phyloP scores from a whole-genome alignment of 305 asterid genomes.

The Coffea humblotiana region DNA sequence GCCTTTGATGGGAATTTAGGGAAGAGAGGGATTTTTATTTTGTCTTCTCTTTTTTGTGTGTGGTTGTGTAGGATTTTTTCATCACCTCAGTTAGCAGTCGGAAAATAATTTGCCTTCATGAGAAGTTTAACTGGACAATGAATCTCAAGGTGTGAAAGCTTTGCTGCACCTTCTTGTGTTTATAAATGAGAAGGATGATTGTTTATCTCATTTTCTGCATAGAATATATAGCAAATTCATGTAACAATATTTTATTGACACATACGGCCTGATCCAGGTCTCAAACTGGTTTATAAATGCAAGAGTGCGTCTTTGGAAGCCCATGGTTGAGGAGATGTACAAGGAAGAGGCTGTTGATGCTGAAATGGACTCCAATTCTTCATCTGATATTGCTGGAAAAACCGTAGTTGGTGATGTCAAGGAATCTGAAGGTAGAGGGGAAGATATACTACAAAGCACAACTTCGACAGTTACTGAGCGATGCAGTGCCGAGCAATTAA shows the following conservation, averaged over 20 bases:
- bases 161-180: neutral
- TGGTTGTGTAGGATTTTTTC: neutral
- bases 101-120: neutral
- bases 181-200: neutral
- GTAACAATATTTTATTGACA: neutral
- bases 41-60: neutral
- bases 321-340: constrained; percentile 97
- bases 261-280: constrained; percentile 46
- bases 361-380: constrained; percentile 62
- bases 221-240: neutral
- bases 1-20: neutral
- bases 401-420: constrained; percentile 30
- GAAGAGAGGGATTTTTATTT: neutral
- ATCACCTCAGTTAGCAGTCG: neutral
- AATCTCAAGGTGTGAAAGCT: neutral
- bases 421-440: constrained; percentile 44
- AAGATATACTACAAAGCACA: constrained; percentile 43
- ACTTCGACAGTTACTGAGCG: constrained; percentile 33
- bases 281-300: constrained; percentile 98
- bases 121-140: neutral
- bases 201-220: neutral
- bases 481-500: constrained; percentile 25
- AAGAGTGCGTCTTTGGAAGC: constrained; percentile 95
- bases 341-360: constrained; percentile 71
- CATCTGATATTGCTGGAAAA: constrained; percentile 47